Conservation (phyloP, 805 yeast species). For the Jamesozyma jinghongensis region DNA sequence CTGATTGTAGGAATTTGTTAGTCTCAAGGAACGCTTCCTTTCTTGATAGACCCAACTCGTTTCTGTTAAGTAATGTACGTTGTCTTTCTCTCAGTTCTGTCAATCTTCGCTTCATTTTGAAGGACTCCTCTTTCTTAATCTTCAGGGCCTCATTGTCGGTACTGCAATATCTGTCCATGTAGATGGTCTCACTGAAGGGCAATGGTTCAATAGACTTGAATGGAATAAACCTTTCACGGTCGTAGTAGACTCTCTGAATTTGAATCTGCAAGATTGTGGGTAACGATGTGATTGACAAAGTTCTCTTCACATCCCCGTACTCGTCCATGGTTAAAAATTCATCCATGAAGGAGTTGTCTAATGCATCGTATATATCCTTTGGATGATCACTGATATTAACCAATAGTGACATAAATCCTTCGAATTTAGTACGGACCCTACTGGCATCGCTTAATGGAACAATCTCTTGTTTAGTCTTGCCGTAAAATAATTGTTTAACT, state of each 20-base stretch:
- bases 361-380: constrained; percentile 78
- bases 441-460: constrained; percentile 36
- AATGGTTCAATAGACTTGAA: constrained; percentile 77
- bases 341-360: constrained; percentile 69
- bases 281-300: constrained; percentile 57
- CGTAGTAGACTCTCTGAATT: constrained; percentile 88
- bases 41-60: constrained; percentile 42
- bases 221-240: constrained; percentile 59
- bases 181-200: constrained; percentile 67
- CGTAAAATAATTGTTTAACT: constrained; percentile 73
- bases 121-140: constrained; percentile 44
- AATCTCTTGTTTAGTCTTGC: constrained; percentile 73
- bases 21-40: constrained; percentile 50
- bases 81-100: constrained; percentile 36
- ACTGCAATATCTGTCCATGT: constrained; percentile 80
- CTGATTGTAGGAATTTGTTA: constrained; percentile 43
- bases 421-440: constrained; percentile 45
- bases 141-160: constrained; percentile 50
- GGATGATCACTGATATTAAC: constrained; percentile 88
- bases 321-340: constrained; percentile 58
- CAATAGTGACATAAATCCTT: constrained; percentile 70
- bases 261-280: constrained; percentile 87
- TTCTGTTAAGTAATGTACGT: constrained; percentile 34
- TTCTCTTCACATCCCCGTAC: constrained; percentile 65
- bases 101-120: constrained; percentile 51